Base-by-base conservation (phyloP, 495 filamentous ascomycete genomes). In the Cercophora samala region DNA sequence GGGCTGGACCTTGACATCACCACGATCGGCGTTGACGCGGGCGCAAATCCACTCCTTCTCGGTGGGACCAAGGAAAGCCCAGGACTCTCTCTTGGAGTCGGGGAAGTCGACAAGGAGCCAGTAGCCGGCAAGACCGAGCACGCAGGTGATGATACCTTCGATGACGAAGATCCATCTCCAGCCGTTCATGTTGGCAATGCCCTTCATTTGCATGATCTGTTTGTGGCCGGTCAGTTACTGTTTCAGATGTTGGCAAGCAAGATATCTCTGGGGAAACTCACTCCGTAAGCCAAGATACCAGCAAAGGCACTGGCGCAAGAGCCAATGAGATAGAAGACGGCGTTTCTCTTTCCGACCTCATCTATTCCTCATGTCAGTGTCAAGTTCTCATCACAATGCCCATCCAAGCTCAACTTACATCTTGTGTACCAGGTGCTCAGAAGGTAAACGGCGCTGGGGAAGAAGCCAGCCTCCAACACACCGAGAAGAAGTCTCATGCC, bases 121-220 rank as follows among this genome's bases (percentile, higher is more conserved):
- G 69, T 82, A 85, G 64, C 82, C 82, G 13, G 75, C 70, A 23
- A 83, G 65, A 15, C 79, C 83, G 37, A 87, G 78, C 1, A 77
- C 60, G 5, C 79, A 77, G 24, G 84, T 87, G 37, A 77, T 22
- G 68, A 86, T 74, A 37, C 85, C 85, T 66, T 89, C 85, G 19
- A 88, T 81, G 70, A 89, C 86, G 73, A 89, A 88, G 66, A 85
- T 83, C 87, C 87, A 89, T 56, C 84, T 74, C 89, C 88, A 90
- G 25, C 88, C 88, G 21, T 69, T 73, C 5, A 85, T 70, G 0
- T 80, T 81, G 18, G 77, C 74, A 0, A 76, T 70, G 58, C 84
- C 85, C 17, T 78, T 70, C 77, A 88, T 77, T 66, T 88, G 84
- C 83, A 87, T 87, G 66, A 90, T 72, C 37, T 46, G 15, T 46